Evolutionary conservation across 78 protist species (phyloP), one percentile per base, ranked within the genome.

Genomic region (Cavenderia fasciculata): DNA sequence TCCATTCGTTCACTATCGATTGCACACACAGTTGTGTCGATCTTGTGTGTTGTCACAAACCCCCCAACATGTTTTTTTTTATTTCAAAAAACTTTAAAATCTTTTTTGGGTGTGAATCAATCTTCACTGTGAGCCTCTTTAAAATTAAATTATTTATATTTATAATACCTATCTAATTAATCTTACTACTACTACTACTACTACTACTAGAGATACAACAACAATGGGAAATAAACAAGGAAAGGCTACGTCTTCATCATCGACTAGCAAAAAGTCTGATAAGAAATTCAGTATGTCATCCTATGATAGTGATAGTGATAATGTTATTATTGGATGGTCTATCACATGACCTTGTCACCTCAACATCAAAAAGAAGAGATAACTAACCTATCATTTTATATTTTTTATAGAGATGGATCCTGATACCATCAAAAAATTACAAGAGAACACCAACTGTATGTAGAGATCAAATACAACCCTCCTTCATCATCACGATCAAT

Each of bases 371-470:
- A n/a, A n/a, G n/a, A n/a, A n/a, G n/a, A n/a, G n/a, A n/a, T n/a
- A n/a, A n/a, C n/a, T n/a, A n/a, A n/a, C n/a, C n/a, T n/a, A n/a
- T n/a, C n/a, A n/a, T n/a, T n/a, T n/a, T n/a, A n/a, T n/a, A n/a
- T n/a, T n/a, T n/a, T n/a, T n/a, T 61, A 27, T 56, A 82, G 90
- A 82, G 59, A 40, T 82, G 36, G 90, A 82, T 44, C 61, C 56
- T 29, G 90, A 82, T 33, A 49, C 38, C 18, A 25, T 82, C 2
- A 82, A 82, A 40, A 44, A 82, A 44, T 27, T 82, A n/a, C 90
- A 82, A 68, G 90, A 82, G 25, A 33, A 36, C 29, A 82, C 90
- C n/a, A 82, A 82, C 57, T 82, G 90, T 82, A 82, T 54, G 90
- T 40, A 54, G 29, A 43, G 4, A 14, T 34, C 5, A 61, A 3